These are phyloP conservation scores for Excoecaria cochinchinensis DNA, from an alignment of 345 rosid species.

Conservation along the genomic window DNA sequence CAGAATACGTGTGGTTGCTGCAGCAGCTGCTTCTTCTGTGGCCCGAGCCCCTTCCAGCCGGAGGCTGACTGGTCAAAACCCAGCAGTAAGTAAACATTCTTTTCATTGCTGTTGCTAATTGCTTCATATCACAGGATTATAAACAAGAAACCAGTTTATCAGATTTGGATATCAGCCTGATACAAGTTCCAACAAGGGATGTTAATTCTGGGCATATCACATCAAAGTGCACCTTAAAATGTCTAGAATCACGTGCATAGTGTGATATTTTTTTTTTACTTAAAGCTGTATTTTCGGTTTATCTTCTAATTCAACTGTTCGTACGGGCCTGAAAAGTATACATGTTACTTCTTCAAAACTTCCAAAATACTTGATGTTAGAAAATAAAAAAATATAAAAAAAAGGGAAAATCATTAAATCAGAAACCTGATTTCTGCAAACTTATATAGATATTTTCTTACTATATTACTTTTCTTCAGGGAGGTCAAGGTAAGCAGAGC, in stretches of 20 bases:
- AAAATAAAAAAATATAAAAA: not conserved
- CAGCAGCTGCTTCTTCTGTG: conserved; percentile 56
- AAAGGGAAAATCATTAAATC: not conserved
- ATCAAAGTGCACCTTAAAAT: not conserved
- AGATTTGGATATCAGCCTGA: not conserved
- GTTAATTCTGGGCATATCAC: not conserved
- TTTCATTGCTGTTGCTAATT: not conserved
- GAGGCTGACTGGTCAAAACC: conserved; percentile 35
- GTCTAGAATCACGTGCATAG: not conserved
- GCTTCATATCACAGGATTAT: not conserved
- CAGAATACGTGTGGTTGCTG: conserved; percentile 74
- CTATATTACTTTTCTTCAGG: conserved; percentile 11
- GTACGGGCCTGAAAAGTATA: not conserved
- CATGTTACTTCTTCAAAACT: not conserved
- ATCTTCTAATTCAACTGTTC: not conserved
- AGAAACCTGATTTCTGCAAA: not conserved
- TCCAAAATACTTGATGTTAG: not conserved
- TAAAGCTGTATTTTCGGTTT: not conserved
- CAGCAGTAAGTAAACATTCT: conserved; percentile 33
- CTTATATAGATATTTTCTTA: not conserved
- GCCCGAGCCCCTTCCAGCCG: conserved; percentile 48
- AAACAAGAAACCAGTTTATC: not conserved
- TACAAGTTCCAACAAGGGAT: not conserved
- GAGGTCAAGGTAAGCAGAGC: conserved; percentile 16
- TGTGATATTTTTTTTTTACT: not conserved